Conservation (phyloP, 805 yeast genomes). For the Sugiyamaella valdiviana region DNA sequence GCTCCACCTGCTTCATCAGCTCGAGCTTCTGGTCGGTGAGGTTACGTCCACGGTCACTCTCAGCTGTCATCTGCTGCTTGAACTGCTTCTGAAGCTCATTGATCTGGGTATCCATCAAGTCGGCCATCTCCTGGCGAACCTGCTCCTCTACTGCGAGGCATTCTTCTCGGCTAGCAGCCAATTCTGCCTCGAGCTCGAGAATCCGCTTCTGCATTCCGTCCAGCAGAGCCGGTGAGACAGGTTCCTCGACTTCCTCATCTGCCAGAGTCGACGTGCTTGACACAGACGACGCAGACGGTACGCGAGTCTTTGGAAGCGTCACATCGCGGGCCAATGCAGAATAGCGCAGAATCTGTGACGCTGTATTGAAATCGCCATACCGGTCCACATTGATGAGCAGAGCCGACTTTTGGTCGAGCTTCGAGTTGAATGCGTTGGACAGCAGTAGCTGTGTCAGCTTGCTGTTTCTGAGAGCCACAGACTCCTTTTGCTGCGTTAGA, state of each 20-base stretch:
- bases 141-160: conserved; percentile 19
- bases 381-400: conserved; percentile 39
- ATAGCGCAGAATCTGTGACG: conserved; percentile 29
- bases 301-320: conserved; percentile 16
- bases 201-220: conserved; percentile 13
- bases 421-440: conserved; percentile 37
- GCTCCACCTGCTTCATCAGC: conserved; percentile 9
- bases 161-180: conserved; percentile 9
- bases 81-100: conserved; percentile 25
- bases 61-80: conserved; percentile 20
- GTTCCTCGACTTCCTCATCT: background rate
- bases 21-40: conserved; percentile 22
- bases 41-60: conserved; percentile 13
- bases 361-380: conserved; percentile 34
- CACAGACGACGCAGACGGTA: conserved; percentile 13
- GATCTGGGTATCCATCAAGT: conserved; percentile 27
- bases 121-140: conserved; percentile 26
- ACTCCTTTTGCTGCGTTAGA: conserved; percentile 29
- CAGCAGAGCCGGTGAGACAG: background rate
- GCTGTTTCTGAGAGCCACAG: conserved; percentile 42
- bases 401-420: conserved; percentile 28
- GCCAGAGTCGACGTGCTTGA: conserved; percentile 1
- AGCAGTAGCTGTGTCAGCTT: conserved; percentile 46
- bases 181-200: conserved; percentile 17
- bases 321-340: conserved; percentile 28